Evolutionary conservation across 1,284 basidiomycete species (phyloP), one percentile per base, ranked within the genome.

Genomic region (Athelia sp.): DNA sequence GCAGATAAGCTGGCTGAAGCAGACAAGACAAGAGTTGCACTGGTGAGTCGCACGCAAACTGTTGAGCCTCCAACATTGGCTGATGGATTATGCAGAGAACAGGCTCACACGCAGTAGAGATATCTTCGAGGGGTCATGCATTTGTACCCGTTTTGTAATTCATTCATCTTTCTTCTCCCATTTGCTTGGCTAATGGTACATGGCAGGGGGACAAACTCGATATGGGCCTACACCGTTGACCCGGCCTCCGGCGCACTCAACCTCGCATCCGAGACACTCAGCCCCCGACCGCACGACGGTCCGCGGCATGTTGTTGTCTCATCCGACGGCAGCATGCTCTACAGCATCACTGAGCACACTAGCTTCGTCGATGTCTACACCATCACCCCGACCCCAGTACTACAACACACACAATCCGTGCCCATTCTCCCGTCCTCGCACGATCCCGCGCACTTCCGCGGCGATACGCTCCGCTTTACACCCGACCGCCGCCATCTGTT

Each of bases 231-330:
- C 54, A 54, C 52, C 4, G 64, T 66, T 47, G 63, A 71, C 34
- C 29, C 56, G 1, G 35, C 43, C 0, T 59, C 64, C n/a, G 72
- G 69, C 36, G n/a, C 6, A 17, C 36, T 40, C n/a, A 17, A 6
- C 1, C 52, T 50, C 1, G 55, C 29, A 19, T 31, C 24, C 29
- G 45, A 46, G n/a, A 46, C 45, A 10, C 4, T 8, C 14, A 65
- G 65, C 2, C 48, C 58, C 1, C 50, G 51, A 2, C 60, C 62
- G 0, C 64, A 72, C 22, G 75, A 77, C 48, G 76, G 74, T 1
- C 74, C 75, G 2, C 62, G 76, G 31, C 75, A 78, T 56, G 62
- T 77, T 48, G 74, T 74, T 50, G 54, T 77, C 1, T 75, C 76
- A 52, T 74, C 75, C 0, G 75, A 75, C 52, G 75, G 74, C 0